These are phyloP conservation scores for Chlamydomonas sphaeroides DNA, from an alignment of 139 green algal species.

Conservation along the genomic window DNA sequence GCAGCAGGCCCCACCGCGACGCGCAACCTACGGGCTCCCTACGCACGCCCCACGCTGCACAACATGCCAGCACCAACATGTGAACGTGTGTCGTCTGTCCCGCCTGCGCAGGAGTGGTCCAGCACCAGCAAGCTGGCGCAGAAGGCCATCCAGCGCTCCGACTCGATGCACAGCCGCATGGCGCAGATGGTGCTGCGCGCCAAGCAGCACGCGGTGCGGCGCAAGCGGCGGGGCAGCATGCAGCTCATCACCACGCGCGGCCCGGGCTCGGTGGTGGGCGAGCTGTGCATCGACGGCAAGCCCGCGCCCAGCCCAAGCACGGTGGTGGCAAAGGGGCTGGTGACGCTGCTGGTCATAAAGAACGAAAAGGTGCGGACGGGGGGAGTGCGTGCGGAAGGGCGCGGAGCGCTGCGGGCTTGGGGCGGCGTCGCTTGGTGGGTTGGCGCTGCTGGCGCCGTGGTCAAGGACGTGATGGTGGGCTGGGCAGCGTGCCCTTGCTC, in stretches of 20 bases:
- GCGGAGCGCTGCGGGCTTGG: too few species aligned
- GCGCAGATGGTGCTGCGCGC: slow-evolving; percentile 41
- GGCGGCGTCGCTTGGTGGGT: too few species aligned
- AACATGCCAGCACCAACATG: too few species aligned
- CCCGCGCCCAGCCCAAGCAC: slow-evolving; percentile 27
- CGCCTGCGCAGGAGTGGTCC: slow-evolving; percentile 19
- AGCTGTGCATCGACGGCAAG: slow-evolving; percentile 39
- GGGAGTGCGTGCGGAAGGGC: too few species aligned
- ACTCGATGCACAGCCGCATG: slow-evolving; percentile 47
- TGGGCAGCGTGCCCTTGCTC: too few species aligned
- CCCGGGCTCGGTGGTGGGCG: slow-evolving; percentile 35
- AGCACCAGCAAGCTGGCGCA: slow-evolving; percentile 37
- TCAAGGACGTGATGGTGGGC: too few species aligned
- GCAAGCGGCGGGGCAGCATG: slow-evolving; percentile 32
- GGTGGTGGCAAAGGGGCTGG: slow-evolving; percentile 33
- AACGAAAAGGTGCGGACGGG: slow-evolving; percentile 25
- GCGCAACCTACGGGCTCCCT: too few species aligned
- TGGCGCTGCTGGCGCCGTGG: too few species aligned
- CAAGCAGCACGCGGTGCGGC: slow-evolving; percentile 41
- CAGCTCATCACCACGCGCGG: slow-evolving; percentile 39
- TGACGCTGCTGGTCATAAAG: slow-evolving; percentile 33
- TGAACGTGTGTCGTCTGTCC: too few species aligned
- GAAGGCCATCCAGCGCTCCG: slow-evolving; percentile 41
- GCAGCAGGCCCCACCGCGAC: too few species aligned
- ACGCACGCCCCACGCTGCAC: too few species aligned